Percentiles rank a stretch among this genome's conserved stretches.
Conservation (phyloP, 2,329 filamentous ascomycete species). For the Biscogniauxia sp. region DNA sequence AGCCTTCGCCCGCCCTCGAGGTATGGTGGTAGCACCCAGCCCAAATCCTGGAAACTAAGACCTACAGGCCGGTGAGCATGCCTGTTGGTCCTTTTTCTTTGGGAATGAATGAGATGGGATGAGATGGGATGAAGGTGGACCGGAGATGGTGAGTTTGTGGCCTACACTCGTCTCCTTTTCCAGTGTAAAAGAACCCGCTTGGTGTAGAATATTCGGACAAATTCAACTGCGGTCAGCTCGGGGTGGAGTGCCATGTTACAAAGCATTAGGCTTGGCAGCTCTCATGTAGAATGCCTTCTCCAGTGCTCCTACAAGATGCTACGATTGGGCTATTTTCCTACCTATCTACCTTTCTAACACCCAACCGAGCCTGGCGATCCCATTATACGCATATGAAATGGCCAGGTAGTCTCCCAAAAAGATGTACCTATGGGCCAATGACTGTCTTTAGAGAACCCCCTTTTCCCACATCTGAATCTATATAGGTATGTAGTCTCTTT, state of each 20-base stretch:
- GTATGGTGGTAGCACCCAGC: slow-evolving; percentile 1
- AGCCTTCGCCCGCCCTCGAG: slow-evolving; percentile 12
- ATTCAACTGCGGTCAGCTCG: neutral
- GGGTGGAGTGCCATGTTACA: neutral
- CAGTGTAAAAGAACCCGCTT: neutral
- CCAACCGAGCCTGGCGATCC: neutral
- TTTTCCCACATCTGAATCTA: neutral
- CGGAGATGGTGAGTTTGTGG: neutral
- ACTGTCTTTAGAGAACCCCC: neutral
- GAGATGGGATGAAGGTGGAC: neutral
- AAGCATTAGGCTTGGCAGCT: neutral
- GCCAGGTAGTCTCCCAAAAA: neutral
- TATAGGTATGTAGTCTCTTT: neutral
- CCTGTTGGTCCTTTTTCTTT: neutral
- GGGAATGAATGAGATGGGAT: neutral
- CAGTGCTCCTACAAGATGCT: neutral
- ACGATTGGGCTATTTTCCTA: neutral
- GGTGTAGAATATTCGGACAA: neutral
- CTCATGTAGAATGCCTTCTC: neutral
- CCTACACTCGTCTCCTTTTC: neutral
- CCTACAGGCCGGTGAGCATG: slow-evolving; percentile 7
- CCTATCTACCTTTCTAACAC: neutral
- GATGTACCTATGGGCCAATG: neutral
- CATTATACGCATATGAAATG: neutral
- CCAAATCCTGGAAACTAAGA: slow-evolving; percentile 9